Percentiles rank a stretch among this genome's conserved stretches.
Conservation (phyloP, 345 rosid species). For the Arabidopsis arenosa region DNA sequence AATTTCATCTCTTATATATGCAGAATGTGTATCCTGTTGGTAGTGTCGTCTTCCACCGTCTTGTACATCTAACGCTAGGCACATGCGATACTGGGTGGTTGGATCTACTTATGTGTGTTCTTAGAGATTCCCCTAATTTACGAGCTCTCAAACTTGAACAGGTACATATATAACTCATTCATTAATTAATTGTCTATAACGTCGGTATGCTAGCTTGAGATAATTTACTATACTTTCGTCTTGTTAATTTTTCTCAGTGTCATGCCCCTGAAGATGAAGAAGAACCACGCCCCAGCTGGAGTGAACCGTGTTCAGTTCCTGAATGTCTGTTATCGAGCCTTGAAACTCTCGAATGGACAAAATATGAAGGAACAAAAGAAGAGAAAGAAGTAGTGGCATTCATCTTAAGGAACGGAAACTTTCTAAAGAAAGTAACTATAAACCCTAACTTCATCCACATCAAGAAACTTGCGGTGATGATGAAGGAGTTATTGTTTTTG, state of each 20-base stretch:
- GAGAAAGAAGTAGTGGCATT: neutral
- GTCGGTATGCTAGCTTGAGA: neutral
- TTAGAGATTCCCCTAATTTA: neutral
- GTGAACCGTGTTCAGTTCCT: conserved; percentile 14
- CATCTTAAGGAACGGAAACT: neutral
- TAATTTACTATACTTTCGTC: neutral
- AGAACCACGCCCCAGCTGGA: neutral
- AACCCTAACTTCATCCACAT: neutral
- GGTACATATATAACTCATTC: neutral
- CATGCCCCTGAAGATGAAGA: neutral
- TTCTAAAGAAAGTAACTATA: neutral
- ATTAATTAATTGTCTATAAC: neutral
- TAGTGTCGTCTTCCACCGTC: neutral
- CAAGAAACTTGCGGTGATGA: conserved; percentile 17
- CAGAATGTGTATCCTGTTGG: neutral
- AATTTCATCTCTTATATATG: neutral
- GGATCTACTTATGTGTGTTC: neutral
- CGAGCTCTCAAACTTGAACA: neutral
- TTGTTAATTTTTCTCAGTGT: neutral
- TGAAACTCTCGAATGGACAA: conserved; percentile 17
- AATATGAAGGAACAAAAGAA: conserved; percentile 14
- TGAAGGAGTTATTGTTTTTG: conserved; percentile 1
- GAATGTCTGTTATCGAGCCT: conserved; percentile 5
- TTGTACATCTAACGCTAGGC: neutral
- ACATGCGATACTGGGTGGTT: neutral